A percentile compares a stretch with the other conserved stretches of the same genome.
Conservation (phyloP, 768 basidiomycete genomes). For the Phlebiopsis gigantea region DNA sequence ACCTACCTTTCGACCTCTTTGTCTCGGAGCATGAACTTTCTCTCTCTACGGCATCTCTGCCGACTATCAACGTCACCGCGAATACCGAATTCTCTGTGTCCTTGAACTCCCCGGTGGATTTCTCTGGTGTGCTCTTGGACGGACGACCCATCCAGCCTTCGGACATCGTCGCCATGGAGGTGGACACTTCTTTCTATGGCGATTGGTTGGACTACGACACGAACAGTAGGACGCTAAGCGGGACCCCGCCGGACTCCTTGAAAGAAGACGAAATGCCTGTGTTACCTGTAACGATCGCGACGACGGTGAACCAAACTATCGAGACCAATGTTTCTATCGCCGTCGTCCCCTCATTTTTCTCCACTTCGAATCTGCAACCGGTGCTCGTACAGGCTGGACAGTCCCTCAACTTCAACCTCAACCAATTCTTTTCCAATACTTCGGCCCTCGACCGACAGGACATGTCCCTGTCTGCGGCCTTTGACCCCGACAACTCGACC, state of each 20-base stretch:
- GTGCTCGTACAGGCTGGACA: constrained; percentile 48
- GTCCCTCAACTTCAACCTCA: constrained; percentile 47
- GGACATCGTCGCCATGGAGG: constrained; percentile 49
- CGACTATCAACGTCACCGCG: constrained; percentile 68
- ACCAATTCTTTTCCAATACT: constrained; percentile 51
- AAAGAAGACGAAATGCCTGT: constrained; percentile 27
- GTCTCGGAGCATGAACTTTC: constrained; percentile 69
- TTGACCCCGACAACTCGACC: constrained; percentile 43
- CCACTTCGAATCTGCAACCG: constrained; percentile 47
- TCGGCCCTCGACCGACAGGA: constrained; percentile 31
- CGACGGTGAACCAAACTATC: constrained; percentile 64
- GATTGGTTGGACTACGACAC: constrained; percentile 61
- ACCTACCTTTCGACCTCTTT: constrained; percentile 58
- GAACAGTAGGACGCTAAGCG: constrained; percentile 51
- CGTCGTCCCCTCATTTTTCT: constrained; percentile 72
- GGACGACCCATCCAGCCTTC: constrained; percentile 48
- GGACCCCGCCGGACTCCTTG: constrained; percentile 49
- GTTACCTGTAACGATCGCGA: constrained; percentile 50
- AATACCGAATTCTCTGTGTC: constrained; percentile 47
- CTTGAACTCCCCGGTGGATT: constrained; percentile 51
- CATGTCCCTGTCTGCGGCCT: constrained; percentile 49
- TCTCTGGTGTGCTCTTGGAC: constrained; percentile 59
- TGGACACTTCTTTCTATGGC: constrained; percentile 54
- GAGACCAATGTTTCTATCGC: constrained; percentile 59
- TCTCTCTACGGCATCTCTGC: constrained; percentile 38